These are phyloP conservation scores for Myrica gale DNA, from an alignment of 306 rosid genomes.

Conservation along the genomic window DNA sequence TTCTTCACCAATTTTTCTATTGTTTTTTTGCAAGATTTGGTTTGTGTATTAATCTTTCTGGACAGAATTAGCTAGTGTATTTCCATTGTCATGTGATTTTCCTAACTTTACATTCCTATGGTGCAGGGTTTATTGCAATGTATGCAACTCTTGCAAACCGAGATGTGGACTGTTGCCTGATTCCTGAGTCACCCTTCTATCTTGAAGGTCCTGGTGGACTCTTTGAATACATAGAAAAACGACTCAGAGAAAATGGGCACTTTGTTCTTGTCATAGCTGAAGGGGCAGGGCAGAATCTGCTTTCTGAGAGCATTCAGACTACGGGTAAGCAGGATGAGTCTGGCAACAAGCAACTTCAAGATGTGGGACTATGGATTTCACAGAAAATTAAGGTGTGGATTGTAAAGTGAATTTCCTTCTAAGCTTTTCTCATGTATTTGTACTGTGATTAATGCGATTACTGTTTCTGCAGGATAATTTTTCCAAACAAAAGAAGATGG, in stretches of 20 bases:
- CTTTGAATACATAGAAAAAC: constrained; percentile 60
- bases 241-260: constrained; percentile 84
- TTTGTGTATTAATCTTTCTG: not conserved
- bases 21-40: not conserved
- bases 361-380: constrained; percentile 89
- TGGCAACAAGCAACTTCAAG: constrained; percentile 89
- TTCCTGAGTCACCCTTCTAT: constrained; percentile 93
- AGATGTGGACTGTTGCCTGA: constrained; percentile 96
- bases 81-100: constrained; percentile 2
- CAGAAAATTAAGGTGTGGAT: constrained; percentile 66
- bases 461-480: constrained; percentile 70
- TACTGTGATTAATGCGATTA: not conserved
- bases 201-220: constrained; percentile 96
- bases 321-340: constrained; percentile 67
- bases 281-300: constrained; percentile 96
- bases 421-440: not conserved
- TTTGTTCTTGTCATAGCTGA: constrained; percentile 95
- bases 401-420: constrained; percentile 4
- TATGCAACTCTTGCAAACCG: constrained; percentile 94
- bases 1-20: not conserved
- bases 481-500: constrained; percentile 39
- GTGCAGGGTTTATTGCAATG: constrained; percentile 91
- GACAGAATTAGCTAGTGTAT: not conserved
- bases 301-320: constrained; percentile 53
- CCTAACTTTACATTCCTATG: constrained; percentile 8